Evolutionary conservation across 2,329 filamentous ascomycete species (phyloP).

Genomic region (Cytospora mali): DNA sequence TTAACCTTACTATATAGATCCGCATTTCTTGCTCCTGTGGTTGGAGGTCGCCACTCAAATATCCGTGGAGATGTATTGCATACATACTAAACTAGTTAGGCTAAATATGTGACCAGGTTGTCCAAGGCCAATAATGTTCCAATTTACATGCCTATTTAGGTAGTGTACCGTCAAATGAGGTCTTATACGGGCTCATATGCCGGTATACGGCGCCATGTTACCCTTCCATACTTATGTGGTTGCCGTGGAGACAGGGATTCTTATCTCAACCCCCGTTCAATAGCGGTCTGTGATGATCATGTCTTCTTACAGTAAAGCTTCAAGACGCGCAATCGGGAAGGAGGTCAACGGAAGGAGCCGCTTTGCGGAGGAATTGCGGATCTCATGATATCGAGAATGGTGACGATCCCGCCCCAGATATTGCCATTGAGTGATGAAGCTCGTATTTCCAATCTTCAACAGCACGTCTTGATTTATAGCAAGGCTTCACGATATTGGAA

Average conservation of each 20-base stretch:
- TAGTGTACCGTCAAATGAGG: not conserved
- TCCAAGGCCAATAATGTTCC: not conserved
- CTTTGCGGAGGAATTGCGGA: constrained; percentile 6
- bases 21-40: too few relatives aligned
- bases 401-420: too few relatives aligned
- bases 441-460: not conserved
- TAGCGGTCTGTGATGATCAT: not conserved
- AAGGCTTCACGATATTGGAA: not conserved
- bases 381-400: constrained; percentile 12
- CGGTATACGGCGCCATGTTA: not conserved
- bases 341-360: constrained; percentile 7
- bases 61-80: too few relatives aligned
- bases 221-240: not conserved
- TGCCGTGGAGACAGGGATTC: not conserved
- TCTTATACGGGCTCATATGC: not conserved
- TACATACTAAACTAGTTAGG: too few relatives aligned
- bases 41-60: too few relatives aligned
- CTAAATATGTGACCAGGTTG: too few relatives aligned
- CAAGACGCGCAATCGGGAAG: constrained; percentile 10
- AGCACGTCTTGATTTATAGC: not conserved
- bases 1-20: too few relatives aligned
- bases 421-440: not conserved
- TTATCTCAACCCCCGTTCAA: not conserved
- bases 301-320: not conserved
- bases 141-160: not conserved